Percentiles rank a stretch among this genome's conserved stretches.
Evolutionary conservation across 2,329 filamentous ascomycete species (phyloP).

Genomic region (Claviceps fusiformis): DNA sequence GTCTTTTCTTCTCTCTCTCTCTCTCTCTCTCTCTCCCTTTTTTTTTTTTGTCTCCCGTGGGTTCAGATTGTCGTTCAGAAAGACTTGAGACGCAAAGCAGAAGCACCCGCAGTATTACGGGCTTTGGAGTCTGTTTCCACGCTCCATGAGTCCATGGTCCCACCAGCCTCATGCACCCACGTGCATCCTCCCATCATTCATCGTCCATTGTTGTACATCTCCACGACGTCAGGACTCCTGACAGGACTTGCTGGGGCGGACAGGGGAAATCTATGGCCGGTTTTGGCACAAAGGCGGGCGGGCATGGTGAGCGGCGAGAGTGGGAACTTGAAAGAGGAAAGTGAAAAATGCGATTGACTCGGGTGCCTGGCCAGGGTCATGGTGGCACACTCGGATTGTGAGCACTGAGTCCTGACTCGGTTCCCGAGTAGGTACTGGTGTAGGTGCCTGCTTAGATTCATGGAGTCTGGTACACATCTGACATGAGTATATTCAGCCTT

Average conservation of each 20-base stretch:
- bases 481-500: neutral
- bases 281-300: slow-evolving; percentile 1
- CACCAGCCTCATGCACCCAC: neutral
- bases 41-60: neutral
- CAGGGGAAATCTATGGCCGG: neutral
- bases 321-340: neutral
- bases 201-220: neutral
- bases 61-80: neutral
- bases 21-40: neutral
- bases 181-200: neutral
- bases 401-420: neutral
- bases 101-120: neutral
- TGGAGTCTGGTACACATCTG: neutral
- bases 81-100: neutral
- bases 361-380: neutral
- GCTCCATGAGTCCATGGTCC: neutral
- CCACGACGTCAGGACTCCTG: neutral
- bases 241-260: neutral
- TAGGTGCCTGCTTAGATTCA: too few relatives aligned
- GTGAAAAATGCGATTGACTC: neutral
- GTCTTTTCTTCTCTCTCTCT: too few relatives aligned
- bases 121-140: neutral
- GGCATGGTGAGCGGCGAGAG: neutral
- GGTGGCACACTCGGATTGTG: neutral
- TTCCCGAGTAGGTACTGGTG: too few relatives aligned